Evolutionary conservation across 176 grass and related monocot genomes (phyloP).

Genomic region (Oryza brachyantha): DNA sequence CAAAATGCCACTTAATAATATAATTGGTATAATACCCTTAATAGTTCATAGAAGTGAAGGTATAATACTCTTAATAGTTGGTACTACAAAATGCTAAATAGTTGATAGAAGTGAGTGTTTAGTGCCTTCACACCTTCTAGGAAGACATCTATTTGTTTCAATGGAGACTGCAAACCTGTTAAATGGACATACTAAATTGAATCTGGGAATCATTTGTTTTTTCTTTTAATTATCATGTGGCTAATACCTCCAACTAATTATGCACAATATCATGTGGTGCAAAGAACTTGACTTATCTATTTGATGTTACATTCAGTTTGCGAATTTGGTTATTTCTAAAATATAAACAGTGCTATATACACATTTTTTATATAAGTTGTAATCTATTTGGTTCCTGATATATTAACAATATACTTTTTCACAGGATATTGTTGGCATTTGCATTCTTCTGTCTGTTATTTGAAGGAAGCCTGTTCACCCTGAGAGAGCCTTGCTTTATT

Average conservation of each 20-base stretch:
- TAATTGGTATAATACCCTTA: neutral
- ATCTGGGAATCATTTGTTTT: neutral
- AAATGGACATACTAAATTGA: neutral
- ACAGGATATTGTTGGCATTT: neutral
- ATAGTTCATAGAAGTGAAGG: neutral
- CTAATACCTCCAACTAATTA: neutral
- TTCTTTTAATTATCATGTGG: neutral
- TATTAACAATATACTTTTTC: constrained; percentile 8
- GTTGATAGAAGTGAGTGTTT: neutral
- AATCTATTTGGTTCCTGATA: neutral
- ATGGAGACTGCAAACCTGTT: neutral
- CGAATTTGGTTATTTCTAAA: too few species aligned
- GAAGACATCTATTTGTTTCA: neutral
- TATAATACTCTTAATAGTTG: neutral
- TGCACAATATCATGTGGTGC: neutral
- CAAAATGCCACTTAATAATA: neutral
- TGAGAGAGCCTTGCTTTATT: neutral
- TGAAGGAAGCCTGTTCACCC: neutral
- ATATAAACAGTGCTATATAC: neutral
- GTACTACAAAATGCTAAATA: too few species aligned
- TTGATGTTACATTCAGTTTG: too few species aligned
- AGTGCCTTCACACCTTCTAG: neutral
- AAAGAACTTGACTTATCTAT: constrained; percentile 1
- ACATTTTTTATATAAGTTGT: neutral
- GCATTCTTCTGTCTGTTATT: constrained; percentile 16